A percentile compares a stretch with the other conserved stretches of the same genome.
These are phyloP conservation scores for Hymenoscyphus repandus DNA, from an alignment of 2,329 filamentous ascomycete genomes.

Conservation along the genomic window DNA sequence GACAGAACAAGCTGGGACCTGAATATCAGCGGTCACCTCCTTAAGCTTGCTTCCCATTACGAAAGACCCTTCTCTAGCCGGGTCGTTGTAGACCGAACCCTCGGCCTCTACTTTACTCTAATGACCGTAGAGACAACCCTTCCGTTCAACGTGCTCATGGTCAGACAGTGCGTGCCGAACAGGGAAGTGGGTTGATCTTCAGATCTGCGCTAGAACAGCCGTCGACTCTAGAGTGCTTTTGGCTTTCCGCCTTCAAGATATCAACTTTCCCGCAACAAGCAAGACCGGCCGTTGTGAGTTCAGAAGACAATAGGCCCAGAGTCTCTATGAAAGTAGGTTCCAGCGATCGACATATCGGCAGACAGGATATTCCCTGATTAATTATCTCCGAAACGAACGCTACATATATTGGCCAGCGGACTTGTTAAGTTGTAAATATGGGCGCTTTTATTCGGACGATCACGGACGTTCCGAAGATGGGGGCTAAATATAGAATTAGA, in stretches of 20 bases:
- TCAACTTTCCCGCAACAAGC: background rate
- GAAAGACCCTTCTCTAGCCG: background rate
- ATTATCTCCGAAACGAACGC: background rate
- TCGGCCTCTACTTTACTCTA: background rate
- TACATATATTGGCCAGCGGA: too few relatives aligned
- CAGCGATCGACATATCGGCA: background rate
- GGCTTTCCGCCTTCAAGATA: background rate
- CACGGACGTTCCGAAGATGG: conserved; percentile 4
- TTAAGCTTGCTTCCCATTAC: background rate
- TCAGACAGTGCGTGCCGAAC: background rate
- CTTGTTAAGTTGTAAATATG: background rate
- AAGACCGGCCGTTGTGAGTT: background rate
- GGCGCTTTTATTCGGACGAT: conserved; percentile 3
- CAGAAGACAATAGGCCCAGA: background rate
- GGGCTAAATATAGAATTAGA: conserved; percentile 3
- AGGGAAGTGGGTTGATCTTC: conserved; percentile 2
- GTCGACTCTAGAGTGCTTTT: background rate
- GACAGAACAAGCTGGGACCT: background rate
- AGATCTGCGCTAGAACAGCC: conserved; percentile 5
- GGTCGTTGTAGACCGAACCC: background rate
- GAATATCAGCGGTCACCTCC: background rate
- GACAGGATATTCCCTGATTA: background rate
- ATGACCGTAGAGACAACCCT: background rate
- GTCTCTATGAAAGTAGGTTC: background rate
- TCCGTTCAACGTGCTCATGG: background rate